Evolutionary conservation across 108 stramenopile genomes (phyloP), one percentile per base, ranked within the genome.

Genomic region (Fistulifera pelliculosa): DNA sequence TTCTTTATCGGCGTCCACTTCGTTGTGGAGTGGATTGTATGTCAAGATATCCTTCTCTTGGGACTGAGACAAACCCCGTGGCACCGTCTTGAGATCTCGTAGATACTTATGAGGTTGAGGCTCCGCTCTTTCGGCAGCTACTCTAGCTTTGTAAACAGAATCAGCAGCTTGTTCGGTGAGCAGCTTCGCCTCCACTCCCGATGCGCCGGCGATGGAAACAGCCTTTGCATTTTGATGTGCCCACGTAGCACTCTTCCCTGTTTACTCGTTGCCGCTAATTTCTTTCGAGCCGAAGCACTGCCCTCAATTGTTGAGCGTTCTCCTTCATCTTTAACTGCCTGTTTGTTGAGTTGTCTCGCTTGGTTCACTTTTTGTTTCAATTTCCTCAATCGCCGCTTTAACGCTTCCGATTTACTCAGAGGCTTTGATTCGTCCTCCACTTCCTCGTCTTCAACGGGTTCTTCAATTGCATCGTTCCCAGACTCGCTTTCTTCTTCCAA

Each of bases 291-390:
- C 6, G 31, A 35, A 3, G 31, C 31, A 35, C 31, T 35, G 31
- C 31, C 31, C 31, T 35, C 31, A 8, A 35, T 8, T 6, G 31
- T 35, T 35, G 31, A 35, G 6, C 31, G 31, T 35, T 35, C 75
- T 38, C 86, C 90, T 53, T 93, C 90, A 16, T 58, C 61, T 43
- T 78, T 50, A 27, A 87, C 84, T 60, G 85, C 87, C 19, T 76
- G 71, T 54, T 75, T 72, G 68, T 94, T 94, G 22, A 94, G 68
- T 52, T 74, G 74, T 2, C 88, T 81, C 6, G 88, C 88, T 64
- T 94, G 87, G 60, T 94, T 94, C 65, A 90, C 90, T 66, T 88
- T 90, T 47, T 75, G 58, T 53, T 85, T 80, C 22, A 94, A 70
- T 41, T 73, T 71, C 31, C 31, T 35, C 8, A 35, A 35, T 35